Evolutionary conservation across 2,329 filamentous ascomycete genomes (phyloP).

Genomic region (Sarocladium brachiariae): DNA sequence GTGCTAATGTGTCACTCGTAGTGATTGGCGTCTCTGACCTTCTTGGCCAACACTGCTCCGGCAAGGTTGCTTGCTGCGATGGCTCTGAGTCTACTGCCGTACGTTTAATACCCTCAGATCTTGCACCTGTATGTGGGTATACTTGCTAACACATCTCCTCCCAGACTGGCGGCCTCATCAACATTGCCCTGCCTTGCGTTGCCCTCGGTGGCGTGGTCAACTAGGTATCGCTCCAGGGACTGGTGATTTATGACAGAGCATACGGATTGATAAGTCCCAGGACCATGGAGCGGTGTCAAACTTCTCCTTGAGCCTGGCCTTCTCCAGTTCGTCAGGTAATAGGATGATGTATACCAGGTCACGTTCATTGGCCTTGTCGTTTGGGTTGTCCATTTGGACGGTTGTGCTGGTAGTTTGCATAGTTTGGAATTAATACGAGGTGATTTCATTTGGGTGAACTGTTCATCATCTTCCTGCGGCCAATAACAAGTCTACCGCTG

Average conservation of each 20-base stretch:
- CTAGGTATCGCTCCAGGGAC: background rate
- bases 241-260: background rate
- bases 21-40: slow-evolving; percentile 1
- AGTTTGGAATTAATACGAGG: background rate
- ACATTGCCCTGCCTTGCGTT: slow-evolving; percentile 2
- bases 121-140: background rate
- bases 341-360: background rate
- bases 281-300: background rate
- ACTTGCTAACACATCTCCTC: background rate
- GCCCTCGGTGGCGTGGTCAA: background rate
- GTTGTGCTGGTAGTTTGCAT: background rate
- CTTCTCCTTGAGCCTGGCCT: background rate
- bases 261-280: background rate
- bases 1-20: background rate
- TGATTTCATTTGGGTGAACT: too few relatives aligned
- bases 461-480: too few relatives aligned
- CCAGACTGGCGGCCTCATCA: slow-evolving; percentile 4
- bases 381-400: background rate
- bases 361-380: background rate
- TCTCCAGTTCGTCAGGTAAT: background rate
- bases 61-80: slow-evolving; percentile 4
- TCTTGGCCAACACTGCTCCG: background rate
- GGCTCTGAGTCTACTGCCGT: background rate
- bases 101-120: background rate
- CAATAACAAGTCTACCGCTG: too few relatives aligned